These are phyloP conservation scores for Periconia sp. DNA, from an alignment of 2,329 filamentous ascomycete species.

Conservation along the genomic window DNA sequence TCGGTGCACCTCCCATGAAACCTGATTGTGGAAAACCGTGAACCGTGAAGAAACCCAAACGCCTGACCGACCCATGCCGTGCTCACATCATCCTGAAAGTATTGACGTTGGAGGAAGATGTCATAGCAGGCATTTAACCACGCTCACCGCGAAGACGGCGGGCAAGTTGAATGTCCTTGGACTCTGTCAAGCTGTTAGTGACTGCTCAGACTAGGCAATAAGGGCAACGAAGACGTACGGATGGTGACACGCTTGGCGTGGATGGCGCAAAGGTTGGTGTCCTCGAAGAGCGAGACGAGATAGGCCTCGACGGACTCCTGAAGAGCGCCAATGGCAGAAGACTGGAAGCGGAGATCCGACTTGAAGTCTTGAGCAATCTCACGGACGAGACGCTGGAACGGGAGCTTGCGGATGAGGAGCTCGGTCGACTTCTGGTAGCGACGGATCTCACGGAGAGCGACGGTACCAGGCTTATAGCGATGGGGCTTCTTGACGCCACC, in stretches of 20 bases:
- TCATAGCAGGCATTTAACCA: conserved; percentile 49
- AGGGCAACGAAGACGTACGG: conserved; percentile 37
- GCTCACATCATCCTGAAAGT: conserved; percentile 29
- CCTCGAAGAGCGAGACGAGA: conserved; percentile 94
- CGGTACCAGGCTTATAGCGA: conserved; percentile 67
- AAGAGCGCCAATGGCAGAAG: conserved; percentile 88
- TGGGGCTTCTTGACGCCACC: conserved; percentile 69
- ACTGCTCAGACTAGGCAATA: neutral
- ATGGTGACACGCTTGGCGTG: conserved; percentile 97
- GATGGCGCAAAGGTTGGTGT: conserved; percentile 94
- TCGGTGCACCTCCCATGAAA: conserved; percentile 44
- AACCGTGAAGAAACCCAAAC: conserved; percentile 44
- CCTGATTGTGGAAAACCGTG: conserved; percentile 40
- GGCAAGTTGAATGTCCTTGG: conserved; percentile 96
- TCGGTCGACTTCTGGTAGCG: conserved; percentile 90
- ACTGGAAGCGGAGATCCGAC: conserved; percentile 89
- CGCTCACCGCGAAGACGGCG: conserved; percentile 62
- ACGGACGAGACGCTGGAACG: conserved; percentile 79
- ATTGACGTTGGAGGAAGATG: conserved; percentile 30
- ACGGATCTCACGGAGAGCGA: conserved; percentile 89
- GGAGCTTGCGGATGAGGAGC: conserved; percentile 79
- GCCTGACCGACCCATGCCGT: conserved; percentile 39
- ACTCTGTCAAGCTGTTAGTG: conserved; percentile 63
- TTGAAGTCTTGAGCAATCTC: conserved; percentile 72
- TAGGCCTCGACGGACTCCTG: conserved; percentile 98